phyloP scores from a whole-genome alignment of 352 stramenopile genomes.

The Phytophthora sojae region DNA sequence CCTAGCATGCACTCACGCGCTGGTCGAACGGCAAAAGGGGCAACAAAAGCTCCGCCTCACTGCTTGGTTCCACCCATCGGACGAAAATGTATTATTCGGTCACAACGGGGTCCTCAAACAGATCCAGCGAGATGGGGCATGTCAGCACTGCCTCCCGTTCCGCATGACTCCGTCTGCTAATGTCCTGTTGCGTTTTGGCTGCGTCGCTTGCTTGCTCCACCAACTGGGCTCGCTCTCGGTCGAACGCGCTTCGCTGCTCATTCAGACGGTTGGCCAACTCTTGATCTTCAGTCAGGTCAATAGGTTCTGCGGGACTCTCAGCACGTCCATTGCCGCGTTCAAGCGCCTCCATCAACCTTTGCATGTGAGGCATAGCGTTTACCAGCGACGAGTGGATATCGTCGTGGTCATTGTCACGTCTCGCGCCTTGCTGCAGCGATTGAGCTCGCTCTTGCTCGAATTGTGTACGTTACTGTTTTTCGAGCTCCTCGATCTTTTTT shows the following conservation, averaged over 20 bases:
- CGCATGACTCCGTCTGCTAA: too few relatives aligned
- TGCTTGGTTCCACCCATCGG: not conserved
- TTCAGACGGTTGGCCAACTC: too few relatives aligned
- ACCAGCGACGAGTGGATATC: not conserved
- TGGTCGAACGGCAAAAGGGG: not conserved
- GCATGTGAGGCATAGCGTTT: not conserved
- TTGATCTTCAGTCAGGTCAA: not conserved
- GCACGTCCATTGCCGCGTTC: not conserved
- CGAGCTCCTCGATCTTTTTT: too few relatives aligned
- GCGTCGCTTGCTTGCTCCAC: too few relatives aligned
- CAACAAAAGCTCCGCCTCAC: not conserved
- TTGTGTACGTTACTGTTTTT: not conserved
- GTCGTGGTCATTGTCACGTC: not conserved
- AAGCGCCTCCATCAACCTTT: not conserved
- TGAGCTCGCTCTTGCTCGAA: not conserved
- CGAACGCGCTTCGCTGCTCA: too few relatives aligned
- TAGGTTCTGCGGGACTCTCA: not conserved
- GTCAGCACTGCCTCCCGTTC: not conserved
- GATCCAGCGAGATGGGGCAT: not conserved
- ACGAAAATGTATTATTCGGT: not conserved
- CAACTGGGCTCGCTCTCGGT: too few relatives aligned
- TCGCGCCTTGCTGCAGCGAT: not conserved
- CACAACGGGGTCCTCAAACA: not conserved
- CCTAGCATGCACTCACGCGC: not conserved
- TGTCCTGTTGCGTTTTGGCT: too few relatives aligned